Percentiles rank a stretch among this genome's conserved stretches.
Evolutionary conservation across 805 yeast genomes (phyloP).

Genomic region (Wickerhamomyces rabaulensis): DNA sequence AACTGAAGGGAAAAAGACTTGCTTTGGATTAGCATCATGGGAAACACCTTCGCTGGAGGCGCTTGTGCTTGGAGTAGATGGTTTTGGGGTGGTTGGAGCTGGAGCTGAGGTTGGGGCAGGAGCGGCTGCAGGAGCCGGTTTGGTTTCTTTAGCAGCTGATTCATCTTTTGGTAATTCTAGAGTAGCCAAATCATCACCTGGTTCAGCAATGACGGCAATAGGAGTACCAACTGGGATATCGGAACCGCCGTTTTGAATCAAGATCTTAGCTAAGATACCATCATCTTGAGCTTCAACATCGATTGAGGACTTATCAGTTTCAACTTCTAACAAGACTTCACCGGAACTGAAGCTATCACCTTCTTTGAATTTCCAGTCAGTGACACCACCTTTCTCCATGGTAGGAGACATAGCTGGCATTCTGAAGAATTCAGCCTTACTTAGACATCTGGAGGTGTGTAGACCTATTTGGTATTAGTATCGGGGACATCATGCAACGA

Average conservation of each 20-base stretch:
- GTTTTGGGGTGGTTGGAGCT: conserved; percentile 11
- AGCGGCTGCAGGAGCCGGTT: conserved; percentile 16
- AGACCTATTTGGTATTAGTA: conserved; percentile 11
- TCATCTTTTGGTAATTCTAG: conserved; percentile 48
- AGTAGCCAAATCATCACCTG: conserved; percentile 70
- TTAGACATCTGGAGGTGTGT: conserved; percentile 19
- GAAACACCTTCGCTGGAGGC: conserved; percentile 13
- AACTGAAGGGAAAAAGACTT: conserved; percentile 77
- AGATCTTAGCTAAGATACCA: conserved; percentile 78
- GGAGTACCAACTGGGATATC: conserved; percentile 83
- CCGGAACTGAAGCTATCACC: conserved; percentile 76
- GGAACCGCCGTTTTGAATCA: conserved; percentile 63
- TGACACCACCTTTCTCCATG: conserved; percentile 93
- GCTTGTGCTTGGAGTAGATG: conserved; percentile 5
- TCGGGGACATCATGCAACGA: background rate
- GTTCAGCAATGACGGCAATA: conserved; percentile 86
- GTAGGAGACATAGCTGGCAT: conserved; percentile 99
- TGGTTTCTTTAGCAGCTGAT: conserved; percentile 20
- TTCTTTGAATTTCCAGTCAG: conserved; percentile 80
- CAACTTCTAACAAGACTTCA: conserved; percentile 77
- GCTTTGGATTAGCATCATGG: conserved; percentile 55
- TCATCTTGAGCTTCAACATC: conserved; percentile 90
- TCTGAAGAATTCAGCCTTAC: conserved; percentile 44
- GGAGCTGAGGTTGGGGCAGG: conserved; percentile 5
- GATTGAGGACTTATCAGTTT: conserved; percentile 79